Evolutionary conservation across 352 stramenopile genomes (phyloP), one percentile per base, ranked within the genome.

Genomic region (Phytophthora syringae): DNA sequence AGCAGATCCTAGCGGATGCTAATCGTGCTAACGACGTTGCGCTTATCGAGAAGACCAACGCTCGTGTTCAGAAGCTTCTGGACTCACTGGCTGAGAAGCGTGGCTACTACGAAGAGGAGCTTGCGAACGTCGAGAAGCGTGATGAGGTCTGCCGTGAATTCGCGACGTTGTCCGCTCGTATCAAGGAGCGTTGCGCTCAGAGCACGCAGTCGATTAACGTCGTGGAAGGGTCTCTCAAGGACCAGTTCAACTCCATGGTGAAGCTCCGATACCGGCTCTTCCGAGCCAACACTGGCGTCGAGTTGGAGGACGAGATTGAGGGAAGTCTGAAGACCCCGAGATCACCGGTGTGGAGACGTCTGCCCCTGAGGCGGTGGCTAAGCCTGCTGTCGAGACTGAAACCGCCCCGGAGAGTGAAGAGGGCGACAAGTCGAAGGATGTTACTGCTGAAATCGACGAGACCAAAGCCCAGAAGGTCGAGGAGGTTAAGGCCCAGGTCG

Each of bases 181-280:
- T 95, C 27, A 92, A 93, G 64, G 87, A 95, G 62, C 85, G 84
- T 11, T 93, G 84, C 45, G 71, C 70, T 10, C 58, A 79, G 27
- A 93, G 82, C 54, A 93, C 85, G 21, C 84, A 93, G 60, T 79
- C 76, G 25, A 93, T 95, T 52, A 95, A 94, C 48, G 79, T 76
- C 15, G 80, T 90, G 5, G 83, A 93, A 45, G 87, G 85, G 3
- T 87, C 84, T 27, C 65, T 95, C 13, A 77, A 77, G 20, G 84
- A 95, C 47, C 87, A 95, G 61, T 92, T 92, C 49, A 70, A 77
- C n/a, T 88, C 79, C 21, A 92, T 94, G 83, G 81, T 89, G 28
- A 74, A 83, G 40, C 75, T 94, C 12, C 80, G 80, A 43, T 69
- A 92, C 64, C 69, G 68, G 49, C 71, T 94, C 16, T 94, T 94